Evolutionary conservation across 305 asterid genomes (phyloP).

Genomic region (Plantago coronopus): DNA sequence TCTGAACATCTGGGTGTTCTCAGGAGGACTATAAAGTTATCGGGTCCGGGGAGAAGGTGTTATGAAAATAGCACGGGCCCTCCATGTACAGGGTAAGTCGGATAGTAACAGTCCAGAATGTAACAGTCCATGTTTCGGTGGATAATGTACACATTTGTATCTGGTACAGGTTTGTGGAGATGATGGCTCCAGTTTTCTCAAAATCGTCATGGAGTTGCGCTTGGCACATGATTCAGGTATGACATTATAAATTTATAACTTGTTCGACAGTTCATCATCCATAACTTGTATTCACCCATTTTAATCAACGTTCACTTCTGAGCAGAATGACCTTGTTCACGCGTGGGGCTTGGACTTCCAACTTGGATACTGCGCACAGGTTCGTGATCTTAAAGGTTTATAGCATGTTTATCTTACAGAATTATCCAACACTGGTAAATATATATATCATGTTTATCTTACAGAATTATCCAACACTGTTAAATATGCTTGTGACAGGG

Average conservation of each 20-base stretch:
- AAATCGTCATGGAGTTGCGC: constrained; percentile 67
- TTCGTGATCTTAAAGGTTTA: constrained; percentile 22
- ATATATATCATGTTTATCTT: no score
- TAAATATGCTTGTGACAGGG: constrained; percentile 41
- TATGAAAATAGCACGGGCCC: constrained; percentile 46
- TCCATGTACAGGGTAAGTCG: constrained; percentile 72
- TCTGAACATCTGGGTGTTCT: constrained; percentile 12
- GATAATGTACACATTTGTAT: background rate
- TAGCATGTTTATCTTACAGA: background rate
- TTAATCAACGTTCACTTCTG: background rate
- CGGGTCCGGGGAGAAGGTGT: constrained; percentile 48
- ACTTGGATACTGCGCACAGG: constrained; percentile 79
- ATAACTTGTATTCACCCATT: background rate
- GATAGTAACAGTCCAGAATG: background rate
- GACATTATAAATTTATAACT: background rate
- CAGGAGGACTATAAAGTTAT: constrained; percentile 46
- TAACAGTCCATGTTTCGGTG: background rate
- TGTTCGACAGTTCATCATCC: background rate
- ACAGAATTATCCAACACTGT: background rate
- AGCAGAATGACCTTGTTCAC: constrained; percentile 63
- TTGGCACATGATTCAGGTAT: constrained; percentile 81
- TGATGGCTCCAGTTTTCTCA: constrained; percentile 89
- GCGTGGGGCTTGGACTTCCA: constrained; percentile 81
- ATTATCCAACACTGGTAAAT: background rate
- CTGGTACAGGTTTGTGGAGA: constrained; percentile 61